Percentiles rank a stretch among this genome's conserved stretches.
Evolutionary conservation across 1,139 yeast species (phyloP).

Genomic region (Citeromyces hawaiiensis): DNA sequence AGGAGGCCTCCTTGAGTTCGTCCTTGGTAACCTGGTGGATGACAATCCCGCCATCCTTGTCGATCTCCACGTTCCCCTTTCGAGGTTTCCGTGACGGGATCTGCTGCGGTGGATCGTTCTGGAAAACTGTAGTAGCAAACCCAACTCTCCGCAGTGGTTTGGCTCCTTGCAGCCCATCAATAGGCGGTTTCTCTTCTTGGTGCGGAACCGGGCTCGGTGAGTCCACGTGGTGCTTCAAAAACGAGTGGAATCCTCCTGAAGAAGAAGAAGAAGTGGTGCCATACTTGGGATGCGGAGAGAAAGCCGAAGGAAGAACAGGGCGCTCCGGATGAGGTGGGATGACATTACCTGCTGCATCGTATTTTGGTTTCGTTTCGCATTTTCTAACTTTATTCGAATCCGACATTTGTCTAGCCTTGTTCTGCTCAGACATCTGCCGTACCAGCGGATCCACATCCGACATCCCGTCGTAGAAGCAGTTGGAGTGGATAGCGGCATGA

Average conservation of each 20-base stretch:
- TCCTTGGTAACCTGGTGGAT: constrained; percentile 53
- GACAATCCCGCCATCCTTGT: constrained; percentile 42
- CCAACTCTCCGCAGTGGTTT: constrained; percentile 53
- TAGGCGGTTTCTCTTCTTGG: constrained; percentile 13
- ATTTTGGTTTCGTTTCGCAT: constrained; percentile 10
- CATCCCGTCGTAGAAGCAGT: constrained; percentile 2
- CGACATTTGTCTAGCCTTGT: constrained; percentile 7
- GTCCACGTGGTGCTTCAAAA: constrained; percentile 11
- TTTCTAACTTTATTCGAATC: constrained; percentile 2
- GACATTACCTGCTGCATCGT: constrained; percentile 24
- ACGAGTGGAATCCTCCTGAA: constrained; percentile 13
- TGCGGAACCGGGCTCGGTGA: constrained; percentile 14
- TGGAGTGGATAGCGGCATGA: constrained; percentile 1
- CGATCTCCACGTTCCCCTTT: constrained; percentile 64
- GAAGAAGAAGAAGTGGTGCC: constrained; percentile 9
- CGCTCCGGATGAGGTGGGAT: constrained; percentile 32
- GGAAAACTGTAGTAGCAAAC: constrained; percentile 59
- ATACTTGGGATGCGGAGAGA: constrained; percentile 15
- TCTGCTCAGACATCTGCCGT: constrained; percentile 36
- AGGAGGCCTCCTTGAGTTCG: constrained; percentile 37
- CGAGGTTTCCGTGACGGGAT: constrained; percentile 81
- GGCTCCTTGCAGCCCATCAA: constrained; percentile 19
- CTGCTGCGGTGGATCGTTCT: constrained; percentile 90
- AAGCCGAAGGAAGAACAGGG: constrained; percentile 36
- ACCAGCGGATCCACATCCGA: constrained; percentile 36